Evolutionary conservation across 352 stramenopile species (phyloP).

Genomic region (Phytophthora sansomeana): DNA sequence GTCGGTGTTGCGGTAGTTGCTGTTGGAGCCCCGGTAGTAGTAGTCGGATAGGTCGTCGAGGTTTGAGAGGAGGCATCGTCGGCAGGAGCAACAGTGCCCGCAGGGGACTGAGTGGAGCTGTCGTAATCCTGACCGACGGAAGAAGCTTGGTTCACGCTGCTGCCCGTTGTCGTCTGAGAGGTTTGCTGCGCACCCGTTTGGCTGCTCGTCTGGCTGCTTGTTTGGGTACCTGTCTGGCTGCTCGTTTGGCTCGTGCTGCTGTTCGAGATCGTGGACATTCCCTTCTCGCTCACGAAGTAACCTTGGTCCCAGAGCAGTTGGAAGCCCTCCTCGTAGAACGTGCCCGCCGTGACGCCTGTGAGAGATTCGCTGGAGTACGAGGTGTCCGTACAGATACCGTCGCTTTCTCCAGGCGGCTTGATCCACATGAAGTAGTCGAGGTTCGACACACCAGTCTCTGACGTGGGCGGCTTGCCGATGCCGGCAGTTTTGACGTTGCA

Average conservation of each 20-base stretch:
- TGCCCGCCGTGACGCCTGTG: slow-evolving; percentile 51
- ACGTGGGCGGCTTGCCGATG: slow-evolving; percentile 64
- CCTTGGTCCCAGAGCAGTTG: slow-evolving; percentile 71
- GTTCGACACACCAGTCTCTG: slow-evolving; percentile 51
- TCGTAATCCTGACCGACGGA: slow-evolving; percentile 20
- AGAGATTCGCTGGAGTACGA: slow-evolving; percentile 38
- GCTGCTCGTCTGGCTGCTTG: slow-evolving; percentile 13
- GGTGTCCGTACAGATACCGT: slow-evolving; percentile 60
- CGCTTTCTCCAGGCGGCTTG: slow-evolving; percentile 71
- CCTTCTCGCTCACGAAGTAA: slow-evolving; percentile 60
- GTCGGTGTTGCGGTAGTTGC: slow-evolving; percentile 15
- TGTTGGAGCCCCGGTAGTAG: slow-evolving; percentile 3
- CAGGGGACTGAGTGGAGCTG: slow-evolving; percentile 22
- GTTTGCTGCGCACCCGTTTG: slow-evolving; percentile 12
- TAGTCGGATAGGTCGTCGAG: slow-evolving; percentile 10
- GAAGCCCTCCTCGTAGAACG: slow-evolving; percentile 69
- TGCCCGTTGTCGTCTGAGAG: slow-evolving; percentile 15
- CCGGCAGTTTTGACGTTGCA: slow-evolving; percentile 71
- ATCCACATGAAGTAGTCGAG: slow-evolving; percentile 80
- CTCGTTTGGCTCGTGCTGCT: slow-evolving; percentile 26
- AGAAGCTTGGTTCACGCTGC: slow-evolving; percentile 17
- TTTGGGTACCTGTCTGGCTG: slow-evolving; percentile 9
- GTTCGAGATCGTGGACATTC: slow-evolving; percentile 33
- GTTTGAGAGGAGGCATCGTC: slow-evolving; percentile 19
- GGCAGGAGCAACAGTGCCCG: slow-evolving; percentile 26